Evolutionary conservation across 306 rosid species (phyloP).

Genomic region (Rubus idaeus): DNA sequence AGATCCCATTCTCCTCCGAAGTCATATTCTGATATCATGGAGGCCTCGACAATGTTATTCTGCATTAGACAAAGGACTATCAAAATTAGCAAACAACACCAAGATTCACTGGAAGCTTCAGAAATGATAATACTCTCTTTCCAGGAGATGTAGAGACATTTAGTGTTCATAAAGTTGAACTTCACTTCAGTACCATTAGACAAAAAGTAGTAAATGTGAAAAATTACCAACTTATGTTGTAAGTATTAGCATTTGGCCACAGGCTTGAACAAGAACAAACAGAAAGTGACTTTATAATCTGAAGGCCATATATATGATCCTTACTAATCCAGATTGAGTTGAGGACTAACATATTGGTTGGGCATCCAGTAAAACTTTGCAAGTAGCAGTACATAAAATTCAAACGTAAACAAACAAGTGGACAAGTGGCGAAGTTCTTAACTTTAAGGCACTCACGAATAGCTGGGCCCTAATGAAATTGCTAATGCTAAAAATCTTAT

Average conservation of each 20-base stretch:
- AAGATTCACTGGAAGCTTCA: not conserved
- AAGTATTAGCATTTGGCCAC: constrained; percentile 2
- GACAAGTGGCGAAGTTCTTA: constrained; percentile 4
- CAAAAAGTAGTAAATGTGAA: not conserved
- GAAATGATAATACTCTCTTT: not conserved
- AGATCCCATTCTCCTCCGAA: constrained; percentile 92
- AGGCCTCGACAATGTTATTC: constrained; percentile 55
- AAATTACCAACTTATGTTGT: not conserved
- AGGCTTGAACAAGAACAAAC: constrained; percentile 11
- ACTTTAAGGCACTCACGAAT: not conserved
- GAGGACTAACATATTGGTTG: not conserved
- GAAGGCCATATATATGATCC: not conserved
- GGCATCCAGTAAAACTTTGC: not conserved
- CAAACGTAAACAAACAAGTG: not conserved
- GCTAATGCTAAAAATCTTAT: not conserved
- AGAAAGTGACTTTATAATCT: not conserved
- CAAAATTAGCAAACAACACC: constrained; percentile 12
- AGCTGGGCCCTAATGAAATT: not conserved
- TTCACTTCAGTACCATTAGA: not conserved
- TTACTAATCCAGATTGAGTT: not conserved
- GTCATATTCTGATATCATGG: constrained; percentile 75
- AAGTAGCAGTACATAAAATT: not conserved
- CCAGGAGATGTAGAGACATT: not conserved
- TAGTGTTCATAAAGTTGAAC: not conserved
- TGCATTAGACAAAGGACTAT: constrained; percentile 32